Conservation (phyloP, 805 yeast species). For the Pachysolen tannophilus region DNA sequence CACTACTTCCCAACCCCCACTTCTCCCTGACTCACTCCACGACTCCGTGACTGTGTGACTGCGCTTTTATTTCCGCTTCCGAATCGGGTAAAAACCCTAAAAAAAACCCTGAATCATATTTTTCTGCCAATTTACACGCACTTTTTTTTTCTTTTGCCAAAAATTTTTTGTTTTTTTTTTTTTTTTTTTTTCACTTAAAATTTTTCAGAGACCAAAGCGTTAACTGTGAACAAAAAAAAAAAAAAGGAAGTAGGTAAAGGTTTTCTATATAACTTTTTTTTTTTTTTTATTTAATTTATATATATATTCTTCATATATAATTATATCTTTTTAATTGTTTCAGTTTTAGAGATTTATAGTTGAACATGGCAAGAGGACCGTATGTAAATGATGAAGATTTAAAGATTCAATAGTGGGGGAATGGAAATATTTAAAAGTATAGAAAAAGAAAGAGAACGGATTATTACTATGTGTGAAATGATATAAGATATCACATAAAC, state of each 20-base stretch:
- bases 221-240: background rate
- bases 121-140: too few relatives aligned
- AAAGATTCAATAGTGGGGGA: background rate
- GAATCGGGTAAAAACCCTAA: too few relatives aligned
- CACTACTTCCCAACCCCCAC: too few relatives aligned
- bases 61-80: too few relatives aligned
- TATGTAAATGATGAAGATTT: conserved; percentile 29
- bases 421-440: background rate
- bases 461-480: background rate
- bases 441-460: too few relatives aligned
- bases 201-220: background rate
- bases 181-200: conserved; percentile 1
- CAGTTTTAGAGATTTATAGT: too few relatives aligned
- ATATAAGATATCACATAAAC: too few relatives aligned
- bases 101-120: too few relatives aligned
- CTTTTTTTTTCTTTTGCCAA: background rate
- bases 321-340: too few relatives aligned
- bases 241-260: background rate
- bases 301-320: background rate
- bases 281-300: background rate
- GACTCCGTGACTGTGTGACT: too few relatives aligned
- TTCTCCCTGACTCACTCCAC: too few relatives aligned
- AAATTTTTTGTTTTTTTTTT: conserved; percentile 1
- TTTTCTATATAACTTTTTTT: conserved; percentile 1
- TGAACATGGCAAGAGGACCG: conserved; percentile 81